Evolutionary conservation across 208 protist species (phyloP).

Genomic region (Trypanosoma caninum): DNA sequence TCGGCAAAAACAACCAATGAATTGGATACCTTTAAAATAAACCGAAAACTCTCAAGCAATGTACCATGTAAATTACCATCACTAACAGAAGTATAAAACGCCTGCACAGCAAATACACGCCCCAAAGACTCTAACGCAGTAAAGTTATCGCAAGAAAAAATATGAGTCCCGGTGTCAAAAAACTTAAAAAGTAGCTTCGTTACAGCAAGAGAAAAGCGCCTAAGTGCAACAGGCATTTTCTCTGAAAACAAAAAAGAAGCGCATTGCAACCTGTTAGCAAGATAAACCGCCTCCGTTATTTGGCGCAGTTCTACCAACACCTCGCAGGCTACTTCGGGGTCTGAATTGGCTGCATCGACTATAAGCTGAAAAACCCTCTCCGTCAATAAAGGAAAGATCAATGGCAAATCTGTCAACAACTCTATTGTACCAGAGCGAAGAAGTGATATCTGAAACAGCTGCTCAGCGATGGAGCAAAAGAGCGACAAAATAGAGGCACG

Average conservation of each 20-base stretch:
- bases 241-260: not conserved
- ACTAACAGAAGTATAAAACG: slow-evolving; percentile 27
- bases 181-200: slow-evolving; percentile 29
- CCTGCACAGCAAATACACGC: slow-evolving; percentile 42
- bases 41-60: slow-evolving; percentile 9
- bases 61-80: slow-evolving; percentile 18
- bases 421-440: slow-evolving; percentile 24
- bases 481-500: slow-evolving; percentile 39
- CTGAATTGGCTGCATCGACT: not conserved
- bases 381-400: slow-evolving; percentile 5
- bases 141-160: slow-evolving; percentile 19
- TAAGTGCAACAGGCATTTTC: slow-evolving; percentile 1
- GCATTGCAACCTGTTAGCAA: slow-evolving; percentile 1
- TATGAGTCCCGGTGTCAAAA: slow-evolving; percentile 28
- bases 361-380: slow-evolving; percentile 5
- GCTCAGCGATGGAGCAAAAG: slow-evolving; percentile 37
- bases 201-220: not conserved
- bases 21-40: slow-evolving; percentile 1
- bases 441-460: slow-evolving; percentile 44
- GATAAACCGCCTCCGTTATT: slow-evolving; percentile 3
- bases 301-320: slow-evolving; percentile 6
- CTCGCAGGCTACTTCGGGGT: slow-evolving; percentile 1
- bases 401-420: slow-evolving; percentile 10
- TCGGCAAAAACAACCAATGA: slow-evolving; percentile 16
- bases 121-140: slow-evolving; percentile 39